Conservation (phyloP, 208 protist genomes). For the Zelonia costaricensis region DNA sequence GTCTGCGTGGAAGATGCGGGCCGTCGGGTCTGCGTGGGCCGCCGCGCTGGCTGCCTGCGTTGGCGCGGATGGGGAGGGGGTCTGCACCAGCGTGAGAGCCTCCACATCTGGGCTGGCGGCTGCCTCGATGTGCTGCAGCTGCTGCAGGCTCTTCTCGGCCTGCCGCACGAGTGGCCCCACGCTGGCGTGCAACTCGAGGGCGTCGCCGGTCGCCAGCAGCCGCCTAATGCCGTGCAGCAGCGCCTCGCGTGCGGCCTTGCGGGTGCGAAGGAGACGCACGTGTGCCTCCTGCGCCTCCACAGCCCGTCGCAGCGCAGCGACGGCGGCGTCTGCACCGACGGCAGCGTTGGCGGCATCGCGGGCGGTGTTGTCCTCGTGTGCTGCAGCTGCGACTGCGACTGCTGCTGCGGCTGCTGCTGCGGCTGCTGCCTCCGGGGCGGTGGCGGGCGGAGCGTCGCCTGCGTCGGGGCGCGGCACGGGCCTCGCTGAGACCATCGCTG, state of each 20-base stretch:
- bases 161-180: slow-evolving; percentile 15
- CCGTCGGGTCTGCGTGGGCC: too few relatives aligned
- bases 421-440: too few relatives aligned
- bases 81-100: slow-evolving; percentile 2
- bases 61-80: too few relatives aligned
- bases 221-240: slow-evolving; percentile 20
- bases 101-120: background rate
- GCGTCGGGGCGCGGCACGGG: too few relatives aligned
- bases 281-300: slow-evolving; percentile 32
- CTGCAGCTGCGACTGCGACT: background rate
- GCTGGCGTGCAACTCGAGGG: slow-evolving; percentile 5
- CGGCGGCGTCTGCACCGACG: background rate
- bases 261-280: slow-evolving; percentile 28
- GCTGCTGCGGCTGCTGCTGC: background rate
- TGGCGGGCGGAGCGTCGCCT: too few relatives aligned
- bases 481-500: too few relatives aligned
- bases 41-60: too few relatives aligned
- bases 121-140: background rate
- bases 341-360: background rate
- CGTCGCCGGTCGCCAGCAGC: slow-evolving; percentile 10
- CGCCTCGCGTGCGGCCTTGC: slow-evolving; percentile 22
- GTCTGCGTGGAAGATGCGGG: slow-evolving; percentile 15
- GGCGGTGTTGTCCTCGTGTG: background rate
- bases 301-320: slow-evolving; percentile 17
- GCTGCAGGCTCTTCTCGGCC: slow-evolving; percentile 12